phyloP scores from a whole-genome alignment of 352 stramenopile genomes.

The Phytophthora palmivora region DNA sequence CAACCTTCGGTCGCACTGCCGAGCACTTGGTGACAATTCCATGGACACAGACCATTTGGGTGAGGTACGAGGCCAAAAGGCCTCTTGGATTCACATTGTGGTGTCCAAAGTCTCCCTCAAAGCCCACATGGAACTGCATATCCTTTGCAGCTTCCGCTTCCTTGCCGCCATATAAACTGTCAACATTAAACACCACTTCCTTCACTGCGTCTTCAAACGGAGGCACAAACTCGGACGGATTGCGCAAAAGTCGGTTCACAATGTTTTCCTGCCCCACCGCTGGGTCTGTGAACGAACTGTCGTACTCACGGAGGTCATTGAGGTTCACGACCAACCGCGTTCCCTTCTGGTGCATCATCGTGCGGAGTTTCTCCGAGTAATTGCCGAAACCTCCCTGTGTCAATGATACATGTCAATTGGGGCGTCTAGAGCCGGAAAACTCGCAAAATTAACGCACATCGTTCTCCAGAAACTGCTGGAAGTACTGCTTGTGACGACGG shows the following conservation, averaged over 20 bases:
- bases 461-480: constrained; percentile 82
- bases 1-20: constrained; percentile 97
- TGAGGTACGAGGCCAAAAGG: constrained; percentile 91
- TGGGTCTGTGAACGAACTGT: constrained; percentile 80
- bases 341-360: constrained; percentile 82
- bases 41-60: constrained; percentile 98
- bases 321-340: constrained; percentile 88
- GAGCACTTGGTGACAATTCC: constrained; percentile 99
- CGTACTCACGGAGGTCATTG: constrained; percentile 92
- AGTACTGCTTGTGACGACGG: constrained; percentile 90
- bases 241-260: constrained; percentile 69
- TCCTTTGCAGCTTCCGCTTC: constrained; percentile 72
- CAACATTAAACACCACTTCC: constrained; percentile 81
- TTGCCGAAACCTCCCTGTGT: constrained; percentile 74
- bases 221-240: constrained; percentile 85
- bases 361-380: constrained; percentile 82
- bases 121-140: constrained; percentile 90
- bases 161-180: constrained; percentile 85
- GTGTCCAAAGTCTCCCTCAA: constrained; percentile 94
- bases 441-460: constrained; percentile 53
- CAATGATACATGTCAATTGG: constrained; percentile 6
- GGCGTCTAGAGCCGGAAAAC: background rate
- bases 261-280: constrained; percentile 78
- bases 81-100: constrained; percentile 94
- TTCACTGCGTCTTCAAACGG: constrained; percentile 88